phyloP scores from a whole-genome alignment of 2,329 filamentous ascomycete genomes.

The Penicillium sp. region DNA sequence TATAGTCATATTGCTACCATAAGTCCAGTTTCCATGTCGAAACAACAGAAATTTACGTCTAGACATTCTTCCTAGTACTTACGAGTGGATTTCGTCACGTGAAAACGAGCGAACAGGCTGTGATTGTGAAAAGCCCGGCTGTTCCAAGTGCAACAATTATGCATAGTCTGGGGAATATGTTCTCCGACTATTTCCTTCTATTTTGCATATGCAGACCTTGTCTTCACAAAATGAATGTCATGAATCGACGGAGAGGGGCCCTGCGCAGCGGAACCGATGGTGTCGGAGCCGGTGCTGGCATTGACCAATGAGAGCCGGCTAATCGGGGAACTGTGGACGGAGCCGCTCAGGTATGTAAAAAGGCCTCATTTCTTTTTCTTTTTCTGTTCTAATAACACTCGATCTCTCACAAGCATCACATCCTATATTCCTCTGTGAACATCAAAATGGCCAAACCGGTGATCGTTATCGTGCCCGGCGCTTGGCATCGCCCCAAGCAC shows the following conservation, averaged over 20 bases:
- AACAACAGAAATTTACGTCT: too few relatives aligned
- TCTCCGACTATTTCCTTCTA: background rate
- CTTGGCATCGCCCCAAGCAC: conserved; percentile 29
- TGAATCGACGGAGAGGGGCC: background rate
- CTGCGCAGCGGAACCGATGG: background rate
- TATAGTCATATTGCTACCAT: too few relatives aligned
- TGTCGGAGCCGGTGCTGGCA: conserved; percentile 7
- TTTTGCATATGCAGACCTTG: background rate
- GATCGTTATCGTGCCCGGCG: conserved; percentile 31
- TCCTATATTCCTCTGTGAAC: background rate
- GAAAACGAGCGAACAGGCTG: background rate
- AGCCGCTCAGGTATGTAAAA: background rate
- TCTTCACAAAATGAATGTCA: background rate
- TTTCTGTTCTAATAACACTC: background rate
- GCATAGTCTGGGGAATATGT: background rate
- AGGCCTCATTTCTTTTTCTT: background rate
- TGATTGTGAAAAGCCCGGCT: background rate
- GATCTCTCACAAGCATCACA: background rate
- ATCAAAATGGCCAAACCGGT: conserved; percentile 23
- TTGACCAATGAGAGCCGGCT: background rate
- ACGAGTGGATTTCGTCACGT: background rate
- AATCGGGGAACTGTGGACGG: background rate
- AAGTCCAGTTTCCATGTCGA: too few relatives aligned
- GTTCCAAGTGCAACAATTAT: background rate
- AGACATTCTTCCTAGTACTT: too few relatives aligned